phyloP scores from a whole-genome alignment of 1,139 yeast genomes.

The Pichiaceae sp. region DNA sequence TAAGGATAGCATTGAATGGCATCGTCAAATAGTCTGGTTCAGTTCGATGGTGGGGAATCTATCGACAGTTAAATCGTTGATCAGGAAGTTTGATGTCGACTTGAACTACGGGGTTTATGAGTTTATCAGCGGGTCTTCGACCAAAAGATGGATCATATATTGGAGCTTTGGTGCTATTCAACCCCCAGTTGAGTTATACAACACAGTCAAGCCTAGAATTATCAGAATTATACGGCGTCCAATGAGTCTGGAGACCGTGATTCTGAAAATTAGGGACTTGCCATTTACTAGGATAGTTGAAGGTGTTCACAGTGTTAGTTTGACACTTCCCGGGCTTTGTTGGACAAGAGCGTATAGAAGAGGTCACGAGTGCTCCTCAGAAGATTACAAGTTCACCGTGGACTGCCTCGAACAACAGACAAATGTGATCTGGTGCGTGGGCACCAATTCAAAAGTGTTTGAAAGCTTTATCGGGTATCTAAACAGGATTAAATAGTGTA shows the following conservation, averaged over 20 bases:
- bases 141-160: slow-evolving; percentile 33
- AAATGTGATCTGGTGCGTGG: slow-evolving; percentile 17
- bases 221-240: no score
- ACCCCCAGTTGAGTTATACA: slow-evolving; percentile 11
- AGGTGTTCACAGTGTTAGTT: background rate
- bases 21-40: slow-evolving; percentile 24
- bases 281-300: no score
- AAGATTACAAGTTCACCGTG: background rate
- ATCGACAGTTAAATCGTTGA: slow-evolving; percentile 17
- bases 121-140: slow-evolving; percentile 23
- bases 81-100: slow-evolving; percentile 10
- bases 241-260: no score
- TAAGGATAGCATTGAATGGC: slow-evolving; percentile 19
- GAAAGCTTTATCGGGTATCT: slow-evolving; percentile 17
- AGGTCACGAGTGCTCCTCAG: slow-evolving; percentile 3
- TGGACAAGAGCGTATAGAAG: slow-evolving; percentile 20
- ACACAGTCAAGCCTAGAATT: background rate
- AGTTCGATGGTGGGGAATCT: slow-evolving; percentile 31
- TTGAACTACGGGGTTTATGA: slow-evolving; percentile 25
- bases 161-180: slow-evolving; percentile 25
- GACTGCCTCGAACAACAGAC: background rate
- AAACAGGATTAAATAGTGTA: background rate
- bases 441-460: slow-evolving; percentile 15
- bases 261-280: no score
- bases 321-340: slow-evolving; percentile 7